Conservation (phyloP, 495 filamentous ascomycete species). For the Extremus antarcticus region DNA sequence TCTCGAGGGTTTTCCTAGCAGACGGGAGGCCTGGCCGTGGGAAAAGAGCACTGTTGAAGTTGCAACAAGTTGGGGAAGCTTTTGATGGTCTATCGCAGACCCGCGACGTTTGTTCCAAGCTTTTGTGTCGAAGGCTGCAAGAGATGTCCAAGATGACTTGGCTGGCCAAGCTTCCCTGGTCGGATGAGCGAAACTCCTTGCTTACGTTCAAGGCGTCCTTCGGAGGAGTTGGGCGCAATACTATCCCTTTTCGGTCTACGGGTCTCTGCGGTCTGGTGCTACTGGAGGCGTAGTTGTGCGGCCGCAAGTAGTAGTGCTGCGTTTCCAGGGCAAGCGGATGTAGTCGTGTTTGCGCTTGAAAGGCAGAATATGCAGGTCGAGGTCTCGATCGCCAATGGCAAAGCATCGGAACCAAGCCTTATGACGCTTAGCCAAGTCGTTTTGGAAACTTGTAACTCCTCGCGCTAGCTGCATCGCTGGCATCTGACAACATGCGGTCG, state of each 20-base stretch:
- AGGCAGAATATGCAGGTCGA: background rate
- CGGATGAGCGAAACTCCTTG: background rate
- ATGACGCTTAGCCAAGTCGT: background rate
- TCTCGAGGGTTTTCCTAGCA: no score
- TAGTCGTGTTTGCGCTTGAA: background rate
- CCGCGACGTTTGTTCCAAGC: constrained; percentile 1
- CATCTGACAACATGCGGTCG: background rate
- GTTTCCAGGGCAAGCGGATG: no score
- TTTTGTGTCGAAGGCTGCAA: background rate
- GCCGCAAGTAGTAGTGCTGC: no score
- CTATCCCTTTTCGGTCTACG: background rate
- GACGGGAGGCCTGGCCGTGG: no score
- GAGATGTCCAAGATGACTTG: no score
- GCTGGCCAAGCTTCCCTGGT: background rate
- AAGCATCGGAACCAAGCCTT: background rate
- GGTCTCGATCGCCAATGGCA: background rate
- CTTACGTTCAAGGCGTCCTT: background rate
- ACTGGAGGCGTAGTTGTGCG: background rate
- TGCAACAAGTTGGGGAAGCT: no score
- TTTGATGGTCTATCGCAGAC: no score
- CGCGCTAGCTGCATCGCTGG: background rate
- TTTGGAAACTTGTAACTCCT: background rate
- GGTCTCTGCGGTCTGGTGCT: no score
- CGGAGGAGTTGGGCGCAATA: background rate
- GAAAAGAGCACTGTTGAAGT: no score